Evolutionary conservation across 768 basidiomycete species (phyloP).

Genomic region (Mycena maculata): DNA sequence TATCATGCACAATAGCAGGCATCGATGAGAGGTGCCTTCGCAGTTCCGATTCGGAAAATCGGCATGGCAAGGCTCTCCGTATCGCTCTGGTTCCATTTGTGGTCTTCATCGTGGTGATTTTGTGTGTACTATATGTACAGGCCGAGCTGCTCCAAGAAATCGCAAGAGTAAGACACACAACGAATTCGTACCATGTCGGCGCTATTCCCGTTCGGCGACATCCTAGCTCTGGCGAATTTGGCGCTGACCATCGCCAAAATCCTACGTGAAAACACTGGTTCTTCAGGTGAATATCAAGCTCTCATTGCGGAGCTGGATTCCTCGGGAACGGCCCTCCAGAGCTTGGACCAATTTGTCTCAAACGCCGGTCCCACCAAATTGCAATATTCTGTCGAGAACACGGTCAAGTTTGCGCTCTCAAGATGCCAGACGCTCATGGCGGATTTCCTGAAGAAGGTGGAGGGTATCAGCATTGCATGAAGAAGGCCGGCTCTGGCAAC

Average conservation of each 20-base stretch:
- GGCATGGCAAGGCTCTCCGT: background rate
- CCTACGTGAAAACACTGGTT: slow-evolving; percentile 8
- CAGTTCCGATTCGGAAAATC: slow-evolving; percentile 1
- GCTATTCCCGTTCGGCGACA: slow-evolving; percentile 7
- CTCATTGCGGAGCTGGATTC: slow-evolving; percentile 12
- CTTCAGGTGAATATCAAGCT: background rate
- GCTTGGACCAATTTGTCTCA: slow-evolving; percentile 7
- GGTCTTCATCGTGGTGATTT: background rate
- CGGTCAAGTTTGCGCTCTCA: background rate
- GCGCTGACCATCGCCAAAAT: background rate
- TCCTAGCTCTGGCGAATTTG: background rate
- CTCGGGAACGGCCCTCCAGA: background rate
- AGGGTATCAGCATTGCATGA: background rate
- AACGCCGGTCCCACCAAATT: background rate
- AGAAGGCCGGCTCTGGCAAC: slow-evolving; percentile 11
- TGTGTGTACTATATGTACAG: background rate
- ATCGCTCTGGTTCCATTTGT: too few species aligned
- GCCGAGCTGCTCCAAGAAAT: background rate
- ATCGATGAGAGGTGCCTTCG: background rate
- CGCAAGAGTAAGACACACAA: background rate
- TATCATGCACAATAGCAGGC: background rate
- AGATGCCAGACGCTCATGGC: background rate
- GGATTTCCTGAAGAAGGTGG: background rate
- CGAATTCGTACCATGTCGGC: background rate
- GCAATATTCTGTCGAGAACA: slow-evolving; percentile 5